A percentile compares a stretch with the other conserved stretches of the same genome.
phyloP scores from a whole-genome alignment of 345 rosid species.

The Dipteronia sinensis region DNA sequence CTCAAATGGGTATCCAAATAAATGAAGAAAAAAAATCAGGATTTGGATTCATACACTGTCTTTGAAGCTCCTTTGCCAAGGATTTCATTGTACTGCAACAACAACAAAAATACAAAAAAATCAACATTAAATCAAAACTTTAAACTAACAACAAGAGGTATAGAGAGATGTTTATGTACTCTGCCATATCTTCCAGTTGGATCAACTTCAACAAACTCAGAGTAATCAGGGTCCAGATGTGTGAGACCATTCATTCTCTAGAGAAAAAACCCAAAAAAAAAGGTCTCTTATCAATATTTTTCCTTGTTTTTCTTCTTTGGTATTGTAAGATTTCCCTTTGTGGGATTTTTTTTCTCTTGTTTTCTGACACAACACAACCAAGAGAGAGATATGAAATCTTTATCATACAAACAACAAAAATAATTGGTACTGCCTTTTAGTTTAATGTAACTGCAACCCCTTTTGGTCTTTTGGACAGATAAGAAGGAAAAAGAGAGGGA shows the following conservation, averaged over 20 bases:
- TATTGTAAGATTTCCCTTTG: not conserved
- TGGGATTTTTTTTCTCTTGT: not conserved
- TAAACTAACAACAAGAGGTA: slow-evolving; percentile 7
- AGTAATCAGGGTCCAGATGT: slow-evolving; percentile 47
- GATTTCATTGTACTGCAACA: slow-evolving; percentile 79
- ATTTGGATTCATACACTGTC: slow-evolving; percentile 70
- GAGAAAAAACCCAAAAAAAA: not conserved
- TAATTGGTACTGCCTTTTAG: not conserved
- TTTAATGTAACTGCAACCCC: too few relatives aligned
- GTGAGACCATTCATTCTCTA: slow-evolving; percentile 65
- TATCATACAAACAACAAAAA: slow-evolving; percentile 3
- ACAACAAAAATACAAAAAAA: not conserved
- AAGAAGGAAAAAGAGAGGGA: not conserved
- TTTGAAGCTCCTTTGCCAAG: slow-evolving; percentile 99
- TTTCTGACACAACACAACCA: slow-evolving; percentile 8
- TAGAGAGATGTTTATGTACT: slow-evolving; percentile 37
- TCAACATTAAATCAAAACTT: slow-evolving; percentile 13
- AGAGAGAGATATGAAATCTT: slow-evolving; percentile 16
- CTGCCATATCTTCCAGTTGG: slow-evolving; percentile 99
- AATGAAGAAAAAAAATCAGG: slow-evolving; percentile 11
- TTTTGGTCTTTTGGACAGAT: not conserved
- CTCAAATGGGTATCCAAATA: slow-evolving; percentile 26
- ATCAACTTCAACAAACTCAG: slow-evolving; percentile 94
- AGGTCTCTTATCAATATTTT: not conserved
- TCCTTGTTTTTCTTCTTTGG: not conserved